These are phyloP conservation scores for Nemania sp. DNA, from an alignment of 2,329 filamentous ascomycete species.

Conservation along the genomic window DNA sequence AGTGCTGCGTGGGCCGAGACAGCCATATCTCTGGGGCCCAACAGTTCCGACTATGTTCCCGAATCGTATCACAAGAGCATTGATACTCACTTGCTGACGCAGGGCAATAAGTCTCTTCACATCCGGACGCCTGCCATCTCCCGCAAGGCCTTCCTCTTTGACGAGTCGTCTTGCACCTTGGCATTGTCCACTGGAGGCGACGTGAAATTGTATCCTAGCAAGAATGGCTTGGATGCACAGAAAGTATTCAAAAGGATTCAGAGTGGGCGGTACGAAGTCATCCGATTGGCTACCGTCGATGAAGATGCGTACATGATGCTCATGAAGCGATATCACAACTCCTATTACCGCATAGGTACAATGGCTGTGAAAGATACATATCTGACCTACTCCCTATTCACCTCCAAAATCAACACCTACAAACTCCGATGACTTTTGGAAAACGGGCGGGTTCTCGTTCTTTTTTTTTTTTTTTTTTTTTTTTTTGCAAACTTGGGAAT, in stretches of 20 bases:
- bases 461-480: too few species aligned
- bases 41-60: constrained; percentile 6
- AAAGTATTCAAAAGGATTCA: constrained; percentile 23
- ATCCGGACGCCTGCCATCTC: constrained; percentile 15
- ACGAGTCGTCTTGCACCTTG: not conserved
- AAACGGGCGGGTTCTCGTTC: too few species aligned
- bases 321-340: constrained; percentile 18
- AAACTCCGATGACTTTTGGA: constrained; percentile 14
- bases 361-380: constrained; percentile 14
- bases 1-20: constrained; percentile 8
- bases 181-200: not conserved
- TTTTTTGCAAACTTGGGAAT: too few species aligned
- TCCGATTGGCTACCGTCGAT: constrained; percentile 15
- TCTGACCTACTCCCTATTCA: constrained; percentile 1
- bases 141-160: constrained; percentile 9
- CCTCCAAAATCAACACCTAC: constrained; percentile 13
- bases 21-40: constrained; percentile 13
- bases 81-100: not conserved
- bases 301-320: constrained; percentile 24
- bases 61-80: constrained; percentile 3
- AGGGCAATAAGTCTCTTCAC: constrained; percentile 18
- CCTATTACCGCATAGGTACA: constrained; percentile 24
- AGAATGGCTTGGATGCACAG: constrained; percentile 15
- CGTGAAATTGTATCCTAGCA: constrained; percentile 23
- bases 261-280: constrained; percentile 19